Evolutionary conservation across 2,329 filamentous ascomycete species (phyloP).

Genomic region (Aspergillus viridinutans): DNA sequence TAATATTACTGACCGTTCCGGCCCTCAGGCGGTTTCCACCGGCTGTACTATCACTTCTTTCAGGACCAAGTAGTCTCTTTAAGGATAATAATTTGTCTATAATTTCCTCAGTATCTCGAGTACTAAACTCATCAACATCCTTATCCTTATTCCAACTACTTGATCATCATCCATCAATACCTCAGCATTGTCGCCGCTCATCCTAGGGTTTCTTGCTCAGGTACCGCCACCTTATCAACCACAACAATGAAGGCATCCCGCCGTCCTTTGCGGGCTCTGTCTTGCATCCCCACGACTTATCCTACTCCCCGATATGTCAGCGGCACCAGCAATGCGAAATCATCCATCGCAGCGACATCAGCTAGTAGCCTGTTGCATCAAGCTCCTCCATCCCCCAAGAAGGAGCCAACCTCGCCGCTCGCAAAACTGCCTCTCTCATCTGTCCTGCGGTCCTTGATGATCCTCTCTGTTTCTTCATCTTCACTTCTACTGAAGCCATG

Average conservation of each 20-base stretch:
- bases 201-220: no score
- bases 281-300: slow-evolving; percentile 7
- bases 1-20: slow-evolving; percentile 15
- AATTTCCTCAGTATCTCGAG: neutral
- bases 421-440: slow-evolving; percentile 35
- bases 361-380: slow-evolving; percentile 21
- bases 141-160: neutral
- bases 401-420: slow-evolving; percentile 26
- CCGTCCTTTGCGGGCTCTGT: slow-evolving; percentile 22
- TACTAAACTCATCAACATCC: neutral
- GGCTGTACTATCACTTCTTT: slow-evolving; percentile 4
- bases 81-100: neutral
- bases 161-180: neutral
- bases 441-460: slow-evolving; percentile 34
- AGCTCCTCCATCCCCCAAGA: slow-evolving; percentile 19
- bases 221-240: slow-evolving; percentile 1
- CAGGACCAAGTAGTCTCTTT: neutral
- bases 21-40: slow-evolving; percentile 23
- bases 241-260: slow-evolving; percentile 26
- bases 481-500: slow-evolving; percentile 65
- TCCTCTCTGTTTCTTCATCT: slow-evolving; percentile 36
- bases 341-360: slow-evolving; percentile 22
- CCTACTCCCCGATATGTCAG: slow-evolving; percentile 25
- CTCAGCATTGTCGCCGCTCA: neutral
- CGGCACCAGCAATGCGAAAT: slow-evolving; percentile 29